Evolutionary conservation across 2,329 filamentous ascomycete species (phyloP), one percentile per base, ranked within the genome.

Genomic region (Aureobasidium uvarum): DNA sequence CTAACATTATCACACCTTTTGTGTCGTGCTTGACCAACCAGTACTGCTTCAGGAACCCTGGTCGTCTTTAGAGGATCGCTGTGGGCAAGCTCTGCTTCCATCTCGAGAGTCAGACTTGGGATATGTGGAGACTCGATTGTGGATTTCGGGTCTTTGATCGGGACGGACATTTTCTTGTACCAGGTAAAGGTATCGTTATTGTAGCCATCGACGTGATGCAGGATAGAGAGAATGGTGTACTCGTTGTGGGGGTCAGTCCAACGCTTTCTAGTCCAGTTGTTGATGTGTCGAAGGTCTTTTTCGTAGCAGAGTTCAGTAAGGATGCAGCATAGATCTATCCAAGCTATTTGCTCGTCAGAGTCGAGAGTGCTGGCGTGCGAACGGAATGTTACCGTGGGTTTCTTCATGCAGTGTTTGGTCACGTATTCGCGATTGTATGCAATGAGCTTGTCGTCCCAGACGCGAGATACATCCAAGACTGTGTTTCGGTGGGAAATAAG

Each of bases 371-470:
- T 18, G 18, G 62, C 36, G 3, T 65, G 52, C 1, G 50, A 58
- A 10, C 51, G 52, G 33, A 58, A 50, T 1, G 23, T 14, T 7
- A 65, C n/a, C 0, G 62, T 65, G 33, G 59, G 59, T 2, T 16
- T 52, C 13, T 50, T 62, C 58, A 62, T 50, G 14, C 58, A 62
- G 33, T 48, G 20, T 1, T 25, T 18, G 31, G 41, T 46, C n/a
- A 62, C 58, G 28, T 50, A 62, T 3, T 38, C 31, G 33, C 33
- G 43, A 10, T 50, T 63, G 16, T 63, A 20, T 10, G 18, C 36
- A 6, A 63, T 43, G 2, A 52, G 33, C 1, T 25, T 33, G 5
- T 33, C 33, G 18, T 63, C 46, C 46, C 36, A 63, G 4, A 63
- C 28, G 2, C 39, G 60, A 5, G 46, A 52, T 5, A 63, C 25